phyloP scores from a whole-genome alignment of 805 yeast species.

The Schizosaccharomyces cryophilus region DNA sequence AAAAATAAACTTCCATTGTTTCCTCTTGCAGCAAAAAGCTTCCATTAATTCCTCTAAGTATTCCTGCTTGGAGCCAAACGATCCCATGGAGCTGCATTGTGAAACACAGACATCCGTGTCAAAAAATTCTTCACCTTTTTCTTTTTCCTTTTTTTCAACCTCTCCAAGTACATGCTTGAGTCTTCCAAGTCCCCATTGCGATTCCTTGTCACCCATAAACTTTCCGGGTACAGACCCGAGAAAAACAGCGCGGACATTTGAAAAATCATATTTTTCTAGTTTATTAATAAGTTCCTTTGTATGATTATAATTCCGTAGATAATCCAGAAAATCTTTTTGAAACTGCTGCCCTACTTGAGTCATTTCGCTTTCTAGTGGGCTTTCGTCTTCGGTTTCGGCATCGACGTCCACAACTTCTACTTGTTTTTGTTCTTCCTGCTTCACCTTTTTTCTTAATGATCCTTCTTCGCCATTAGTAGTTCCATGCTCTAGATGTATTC shows the following conservation, averaged over 20 bases:
- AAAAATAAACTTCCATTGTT: neutral
- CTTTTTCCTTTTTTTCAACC: neutral
- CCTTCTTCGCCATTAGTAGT: neutral
- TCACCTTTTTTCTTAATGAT: neutral
- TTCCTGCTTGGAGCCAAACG: constrained; percentile 2
- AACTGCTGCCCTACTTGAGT: constrained; percentile 5
- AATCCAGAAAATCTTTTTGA: constrained; percentile 11
- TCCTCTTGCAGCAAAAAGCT: neutral
- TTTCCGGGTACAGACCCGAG: constrained; percentile 15
- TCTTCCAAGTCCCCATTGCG: constrained; percentile 9
- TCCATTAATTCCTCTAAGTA: neutral
- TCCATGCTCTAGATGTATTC: neutral
- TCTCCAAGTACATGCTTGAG: constrained; percentile 3
- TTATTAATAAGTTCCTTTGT: constrained; percentile 5
- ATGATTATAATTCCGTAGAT: constrained; percentile 10
- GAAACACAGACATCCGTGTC: neutral
- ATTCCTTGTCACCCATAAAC: constrained; percentile 4
- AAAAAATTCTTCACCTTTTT: neutral
- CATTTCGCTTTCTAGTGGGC: neutral
- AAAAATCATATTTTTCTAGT: constrained; percentile 11
- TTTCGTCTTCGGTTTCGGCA: neutral
- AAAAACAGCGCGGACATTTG: constrained; percentile 9
- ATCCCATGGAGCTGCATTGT: constrained; percentile 4
- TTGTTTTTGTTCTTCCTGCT: too few species aligned
- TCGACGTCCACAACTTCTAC: neutral